Evolutionary conservation across 129 eudicot species (phyloP).

Genomic region (Cynara cardunculus): DNA sequence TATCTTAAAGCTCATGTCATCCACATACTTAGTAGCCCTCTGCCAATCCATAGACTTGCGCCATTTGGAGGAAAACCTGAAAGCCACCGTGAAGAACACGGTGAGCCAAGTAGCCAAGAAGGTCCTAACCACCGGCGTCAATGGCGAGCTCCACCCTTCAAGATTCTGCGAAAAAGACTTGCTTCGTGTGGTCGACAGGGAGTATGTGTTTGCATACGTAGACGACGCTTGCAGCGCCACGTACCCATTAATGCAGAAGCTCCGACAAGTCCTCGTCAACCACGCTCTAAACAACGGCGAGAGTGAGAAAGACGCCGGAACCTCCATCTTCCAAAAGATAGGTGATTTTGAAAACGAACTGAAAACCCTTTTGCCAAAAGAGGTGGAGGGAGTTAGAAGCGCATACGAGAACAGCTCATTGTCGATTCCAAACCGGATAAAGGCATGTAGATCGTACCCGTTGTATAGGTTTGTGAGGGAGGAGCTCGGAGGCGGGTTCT

Average conservation of each 20-base stretch:
- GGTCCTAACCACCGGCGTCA: slow-evolving; percentile 34
- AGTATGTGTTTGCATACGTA: slow-evolving; percentile 52
- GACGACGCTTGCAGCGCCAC: slow-evolving; percentile 68
- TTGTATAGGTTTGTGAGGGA: slow-evolving; percentile 67
- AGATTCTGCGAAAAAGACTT: slow-evolving; percentile 73
- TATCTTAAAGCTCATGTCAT: slow-evolving; percentile 51
- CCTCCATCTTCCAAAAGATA: slow-evolving; percentile 74
- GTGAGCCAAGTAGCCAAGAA: slow-evolving; percentile 56
- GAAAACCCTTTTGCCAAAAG: slow-evolving; percentile 56
- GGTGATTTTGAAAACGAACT: slow-evolving; percentile 54
- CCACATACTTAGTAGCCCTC: slow-evolving; percentile 45
- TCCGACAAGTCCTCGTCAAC: slow-evolving; percentile 57
- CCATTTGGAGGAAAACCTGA: slow-evolving; percentile 53
- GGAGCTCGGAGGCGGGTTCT: slow-evolving; percentile 39
- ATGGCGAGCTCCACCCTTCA: slow-evolving; percentile 68
- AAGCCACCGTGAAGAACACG: slow-evolving; percentile 34
- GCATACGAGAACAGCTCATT: slow-evolving; percentile 42
- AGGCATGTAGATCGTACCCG: slow-evolving; percentile 72
- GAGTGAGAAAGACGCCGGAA: slow-evolving; percentile 35
- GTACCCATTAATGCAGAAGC: slow-evolving; percentile 76
- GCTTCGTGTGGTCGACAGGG: slow-evolving; percentile 68
- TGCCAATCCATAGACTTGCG: slow-evolving; percentile 53
- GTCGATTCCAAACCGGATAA: slow-evolving; percentile 51
- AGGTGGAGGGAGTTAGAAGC: slow-evolving; percentile 54
- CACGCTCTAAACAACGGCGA: slow-evolving; percentile 60